phyloP scores from a whole-genome alignment of 176 grass and related monocot genomes.

The Zizania latifolia region DNA sequence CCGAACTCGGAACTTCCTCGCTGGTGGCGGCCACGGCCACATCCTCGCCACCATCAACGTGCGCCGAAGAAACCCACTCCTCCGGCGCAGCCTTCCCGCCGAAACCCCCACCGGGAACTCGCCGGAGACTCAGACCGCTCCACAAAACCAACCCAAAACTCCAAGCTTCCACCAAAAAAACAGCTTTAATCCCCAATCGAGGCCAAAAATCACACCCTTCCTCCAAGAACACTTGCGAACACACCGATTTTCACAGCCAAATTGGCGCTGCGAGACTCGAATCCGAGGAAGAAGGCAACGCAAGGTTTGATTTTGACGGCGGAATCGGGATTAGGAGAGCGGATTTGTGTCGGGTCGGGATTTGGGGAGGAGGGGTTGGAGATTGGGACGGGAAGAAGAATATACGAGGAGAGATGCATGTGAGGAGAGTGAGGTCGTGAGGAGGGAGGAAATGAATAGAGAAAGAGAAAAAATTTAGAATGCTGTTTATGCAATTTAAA shows the following conservation, averaged over 20 bases:
- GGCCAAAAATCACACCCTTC: slow-evolving; percentile 1
- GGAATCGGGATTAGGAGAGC: background rate
- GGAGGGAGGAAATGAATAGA: slow-evolving; percentile 25
- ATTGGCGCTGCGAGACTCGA: slow-evolving; percentile 7
- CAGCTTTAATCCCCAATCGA: background rate
- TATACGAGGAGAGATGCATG: slow-evolving; percentile 47
- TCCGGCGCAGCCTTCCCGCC: background rate
- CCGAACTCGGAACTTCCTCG: slow-evolving; percentile 52
- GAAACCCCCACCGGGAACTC: background rate
- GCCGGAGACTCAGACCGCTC: background rate
- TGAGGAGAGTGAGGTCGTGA: background rate
- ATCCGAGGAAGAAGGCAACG: background rate
- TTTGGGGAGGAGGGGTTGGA: slow-evolving; percentile 26
- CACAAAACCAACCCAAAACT: background rate
- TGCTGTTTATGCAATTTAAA: too few relatives aligned
- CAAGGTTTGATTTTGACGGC: slow-evolving; percentile 23
- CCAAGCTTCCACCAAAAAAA: background rate
- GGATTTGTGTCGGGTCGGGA: slow-evolving; percentile 36
- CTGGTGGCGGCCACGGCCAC: slow-evolving; percentile 78
- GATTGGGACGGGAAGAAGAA: slow-evolving; percentile 38
- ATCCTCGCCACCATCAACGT: slow-evolving; percentile 52
- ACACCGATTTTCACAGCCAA: slow-evolving; percentile 16
- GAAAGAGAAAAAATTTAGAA: background rate
- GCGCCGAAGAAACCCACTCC: background rate
- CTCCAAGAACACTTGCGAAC: slow-evolving; percentile 21